Percentiles rank a stretch among this genome's conserved stretches.
Conservation (phyloP, 2,329 filamentous ascomycete genomes). For the Xylogone sp. region DNA sequence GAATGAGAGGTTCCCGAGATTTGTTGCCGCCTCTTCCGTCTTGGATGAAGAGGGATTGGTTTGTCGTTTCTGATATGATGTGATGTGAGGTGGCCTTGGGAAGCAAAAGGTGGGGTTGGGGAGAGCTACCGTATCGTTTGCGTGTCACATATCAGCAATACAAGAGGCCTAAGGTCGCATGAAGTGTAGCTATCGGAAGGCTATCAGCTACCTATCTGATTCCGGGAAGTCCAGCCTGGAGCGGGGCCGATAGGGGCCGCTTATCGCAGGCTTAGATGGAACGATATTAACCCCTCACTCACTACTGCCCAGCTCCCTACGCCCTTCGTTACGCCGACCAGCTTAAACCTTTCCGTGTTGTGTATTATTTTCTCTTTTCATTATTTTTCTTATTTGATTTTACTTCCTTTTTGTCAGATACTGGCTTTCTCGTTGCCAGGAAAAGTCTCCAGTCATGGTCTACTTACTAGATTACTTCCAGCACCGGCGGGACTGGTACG, state of each 20-base stretch:
- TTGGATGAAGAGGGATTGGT: too few species aligned
- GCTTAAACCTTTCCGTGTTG: too few species aligned
- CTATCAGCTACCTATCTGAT: background rate
- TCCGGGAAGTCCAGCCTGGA: background rate
- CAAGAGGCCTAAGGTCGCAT: too few species aligned
- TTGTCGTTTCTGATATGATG: too few species aligned
- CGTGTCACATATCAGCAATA: too few species aligned
- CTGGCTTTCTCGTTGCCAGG: background rate
- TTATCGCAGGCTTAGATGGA: constrained; percentile 5
- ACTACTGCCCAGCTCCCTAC: too few species aligned
- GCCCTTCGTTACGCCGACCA: too few species aligned
- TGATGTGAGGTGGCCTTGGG: too few species aligned
- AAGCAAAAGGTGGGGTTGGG: background rate
- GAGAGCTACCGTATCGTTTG: too few species aligned
- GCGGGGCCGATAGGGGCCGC: background rate
- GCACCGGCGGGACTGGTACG: constrained; percentile 28
- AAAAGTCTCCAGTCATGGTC: constrained; percentile 22
- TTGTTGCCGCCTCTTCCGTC: background rate
- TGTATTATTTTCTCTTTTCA: background rate
- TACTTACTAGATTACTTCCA: constrained; percentile 29
- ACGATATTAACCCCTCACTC: background rate
- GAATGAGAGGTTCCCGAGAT: background rate
- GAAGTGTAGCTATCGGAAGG: too few species aligned
- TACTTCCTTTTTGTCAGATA: background rate
- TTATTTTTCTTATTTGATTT: background rate